These are phyloP conservation scores for Tolypocladium guangdongense DNA, from an alignment of 2,329 filamentous ascomycete genomes.

Conservation along the genomic window DNA sequence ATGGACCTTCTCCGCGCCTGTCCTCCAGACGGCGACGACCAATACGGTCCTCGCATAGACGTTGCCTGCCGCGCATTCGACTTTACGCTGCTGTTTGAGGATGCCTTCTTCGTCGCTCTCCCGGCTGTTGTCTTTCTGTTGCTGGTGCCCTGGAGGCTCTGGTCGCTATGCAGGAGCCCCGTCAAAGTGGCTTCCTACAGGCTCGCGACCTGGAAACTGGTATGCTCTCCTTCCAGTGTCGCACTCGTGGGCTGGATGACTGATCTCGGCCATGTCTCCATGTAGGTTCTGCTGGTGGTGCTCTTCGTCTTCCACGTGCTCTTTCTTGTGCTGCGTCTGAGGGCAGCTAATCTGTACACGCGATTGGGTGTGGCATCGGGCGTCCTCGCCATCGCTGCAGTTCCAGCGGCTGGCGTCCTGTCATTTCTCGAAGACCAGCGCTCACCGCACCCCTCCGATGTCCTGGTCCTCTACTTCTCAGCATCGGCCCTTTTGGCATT, in stretches of 20 bases:
- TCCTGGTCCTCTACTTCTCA: constrained; percentile 1
- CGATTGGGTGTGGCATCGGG: not conserved
- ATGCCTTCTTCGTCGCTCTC: not conserved
- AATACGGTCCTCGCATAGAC: not conserved
- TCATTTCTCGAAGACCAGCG: constrained; percentile 1
- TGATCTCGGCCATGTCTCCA: not conserved
- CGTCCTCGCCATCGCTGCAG: not conserved
- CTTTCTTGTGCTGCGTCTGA: not conserved
- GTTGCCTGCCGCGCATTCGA: not conserved
- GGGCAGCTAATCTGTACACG: not conserved
- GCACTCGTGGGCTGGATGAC: not conserved
- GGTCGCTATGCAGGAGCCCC: not conserved
- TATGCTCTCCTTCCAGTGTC: not conserved
- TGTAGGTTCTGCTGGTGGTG: not conserved
- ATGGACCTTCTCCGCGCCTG: not conserved
- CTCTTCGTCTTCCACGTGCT: not conserved
- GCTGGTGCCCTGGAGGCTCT: not conserved
- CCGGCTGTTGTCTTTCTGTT: not conserved
- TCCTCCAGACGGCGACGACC: not conserved
- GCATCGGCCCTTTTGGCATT: not conserved
- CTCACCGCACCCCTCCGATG: not conserved
- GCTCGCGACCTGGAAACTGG: not conserved
- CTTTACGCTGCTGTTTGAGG: constrained; percentile 1
- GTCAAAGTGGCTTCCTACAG: not conserved
- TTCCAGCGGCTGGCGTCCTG: not conserved